Evolutionary conservation across 192 early-diverging fungal genomes (phyloP).

Genomic region (Backusella morwellensis): DNA sequence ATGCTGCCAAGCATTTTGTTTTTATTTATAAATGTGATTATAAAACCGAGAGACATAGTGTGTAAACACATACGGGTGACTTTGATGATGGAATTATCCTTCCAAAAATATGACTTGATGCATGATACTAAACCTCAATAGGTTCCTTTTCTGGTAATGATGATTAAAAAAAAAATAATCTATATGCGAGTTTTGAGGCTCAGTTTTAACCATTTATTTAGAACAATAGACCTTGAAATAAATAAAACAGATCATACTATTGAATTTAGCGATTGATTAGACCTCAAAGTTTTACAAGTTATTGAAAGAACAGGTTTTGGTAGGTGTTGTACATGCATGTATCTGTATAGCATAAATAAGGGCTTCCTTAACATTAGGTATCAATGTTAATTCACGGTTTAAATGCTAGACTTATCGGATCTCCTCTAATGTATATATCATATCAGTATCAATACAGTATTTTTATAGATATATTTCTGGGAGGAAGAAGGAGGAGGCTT

Average conservation of each 20-base stretch:
- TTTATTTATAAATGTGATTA: not conserved
- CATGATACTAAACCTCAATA: not conserved
- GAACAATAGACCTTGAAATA: too few relatives aligned
- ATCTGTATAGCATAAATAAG: too few relatives aligned
- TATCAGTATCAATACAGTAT: not conserved
- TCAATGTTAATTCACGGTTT: slow-evolving; percentile 5
- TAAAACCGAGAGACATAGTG: not conserved
- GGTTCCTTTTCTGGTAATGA: not conserved
- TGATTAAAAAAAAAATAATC: not conserved
- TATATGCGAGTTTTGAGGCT: too few relatives aligned
- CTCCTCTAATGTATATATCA: slow-evolving; percentile 1
- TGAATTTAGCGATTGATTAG: too few relatives aligned
- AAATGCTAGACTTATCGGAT: slow-evolving; percentile 5
- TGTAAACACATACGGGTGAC: not conserved
- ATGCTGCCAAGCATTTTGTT: not conserved
- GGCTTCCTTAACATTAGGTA: not conserved
- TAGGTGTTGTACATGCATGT: too few relatives aligned
- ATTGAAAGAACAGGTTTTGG: too few relatives aligned
- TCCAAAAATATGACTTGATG: not conserved
- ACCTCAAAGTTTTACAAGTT: too few relatives aligned
- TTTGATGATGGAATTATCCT: not conserved
- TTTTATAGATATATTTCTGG: too few relatives aligned
- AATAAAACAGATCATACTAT: too few relatives aligned
- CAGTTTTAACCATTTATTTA: too few relatives aligned
- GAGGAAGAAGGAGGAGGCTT: too few relatives aligned